phyloP scores from a whole-genome alignment of 768 basidiomycete genomes.

The Clitopilus hobsonii region DNA sequence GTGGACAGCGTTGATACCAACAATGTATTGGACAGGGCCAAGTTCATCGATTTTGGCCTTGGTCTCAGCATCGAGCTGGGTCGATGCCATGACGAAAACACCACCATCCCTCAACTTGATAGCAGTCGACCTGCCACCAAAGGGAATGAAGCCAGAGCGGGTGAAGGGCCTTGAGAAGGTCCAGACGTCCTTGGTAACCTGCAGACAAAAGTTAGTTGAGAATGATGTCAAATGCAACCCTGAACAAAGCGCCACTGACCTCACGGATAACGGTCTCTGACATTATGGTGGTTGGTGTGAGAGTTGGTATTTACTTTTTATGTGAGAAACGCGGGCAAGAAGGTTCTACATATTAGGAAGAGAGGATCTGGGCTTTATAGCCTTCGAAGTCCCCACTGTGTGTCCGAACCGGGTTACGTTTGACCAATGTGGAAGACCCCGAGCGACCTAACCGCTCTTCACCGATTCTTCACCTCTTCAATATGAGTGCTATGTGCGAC shows the following conservation, averaged over 20 bases:
- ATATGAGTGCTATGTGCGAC: not conserved
- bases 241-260: constrained; percentile 15
- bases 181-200: constrained; percentile 48
- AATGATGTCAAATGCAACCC: not conserved
- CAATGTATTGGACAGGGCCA: constrained; percentile 63
- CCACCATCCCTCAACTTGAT: constrained; percentile 57
- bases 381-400: not conserved
- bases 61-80: constrained; percentile 59
- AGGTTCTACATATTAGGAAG: not conserved
- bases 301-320: not conserved
- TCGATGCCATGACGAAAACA: constrained; percentile 77
- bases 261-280: constrained; percentile 36
- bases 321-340: not conserved
- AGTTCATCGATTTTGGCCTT: constrained; percentile 54
- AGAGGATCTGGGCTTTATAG: not conserved
- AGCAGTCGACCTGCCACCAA: constrained; percentile 79
- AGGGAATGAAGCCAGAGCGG: constrained; percentile 58
- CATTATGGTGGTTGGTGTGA: constrained; percentile 17
- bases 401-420: not conserved
- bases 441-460: not conserved
- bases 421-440: not conserved
- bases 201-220: constrained; percentile 2
- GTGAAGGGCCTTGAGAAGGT: constrained; percentile 64
- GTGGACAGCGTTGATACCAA: constrained; percentile 52
- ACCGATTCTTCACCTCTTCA: not conserved